These are phyloP conservation scores for Aciculosporium take DNA, from an alignment of 2,329 filamentous ascomycete species.

Conservation along the genomic window DNA sequence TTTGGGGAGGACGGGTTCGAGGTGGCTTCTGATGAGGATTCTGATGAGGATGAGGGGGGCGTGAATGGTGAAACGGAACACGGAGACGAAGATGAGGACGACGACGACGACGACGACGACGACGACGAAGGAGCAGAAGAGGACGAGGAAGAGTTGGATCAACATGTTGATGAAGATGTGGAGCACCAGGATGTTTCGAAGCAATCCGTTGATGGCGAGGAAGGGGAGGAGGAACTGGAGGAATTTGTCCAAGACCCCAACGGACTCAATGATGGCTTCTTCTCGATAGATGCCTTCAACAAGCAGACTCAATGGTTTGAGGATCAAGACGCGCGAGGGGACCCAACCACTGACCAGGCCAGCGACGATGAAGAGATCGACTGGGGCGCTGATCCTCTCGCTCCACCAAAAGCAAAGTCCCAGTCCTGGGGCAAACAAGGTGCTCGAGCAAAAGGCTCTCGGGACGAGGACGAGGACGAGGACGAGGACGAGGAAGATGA, in stretches of 20 bases:
- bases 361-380: slow-evolving; percentile 80
- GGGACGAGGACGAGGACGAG: slow-evolving; percentile 17
- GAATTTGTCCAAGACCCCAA: slow-evolving; percentile 48
- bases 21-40: slow-evolving; percentile 17
- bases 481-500: slow-evolving; percentile 47
- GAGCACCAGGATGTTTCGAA: slow-evolving; percentile 21
- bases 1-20: slow-evolving; percentile 19
- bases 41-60: slow-evolving; percentile 15
- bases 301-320: slow-evolving; percentile 82
- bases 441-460: slow-evolving; percentile 10
- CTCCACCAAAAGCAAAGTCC: slow-evolving; percentile 17
- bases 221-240: slow-evolving; percentile 22
- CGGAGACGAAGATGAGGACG: slow-evolving; percentile 8
- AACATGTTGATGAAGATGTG: slow-evolving; percentile 15
- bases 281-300: slow-evolving; percentile 96
- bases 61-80: slow-evolving; percentile 11
- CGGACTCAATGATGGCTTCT: slow-evolving; percentile 93
- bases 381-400: slow-evolving; percentile 68
- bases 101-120: slow-evolving; percentile 14
- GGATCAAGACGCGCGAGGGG: slow-evolving; percentile 65
- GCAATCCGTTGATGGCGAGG: slow-evolving; percentile 21
- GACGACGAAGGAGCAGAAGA: slow-evolving; percentile 24
- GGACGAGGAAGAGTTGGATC: slow-evolving; percentile 12
- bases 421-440: slow-evolving; percentile 19
- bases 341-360: slow-evolving; percentile 56